phyloP scores from a whole-genome alignment of 2,329 filamentous ascomycete species.

The Apiospora arundinis region DNA sequence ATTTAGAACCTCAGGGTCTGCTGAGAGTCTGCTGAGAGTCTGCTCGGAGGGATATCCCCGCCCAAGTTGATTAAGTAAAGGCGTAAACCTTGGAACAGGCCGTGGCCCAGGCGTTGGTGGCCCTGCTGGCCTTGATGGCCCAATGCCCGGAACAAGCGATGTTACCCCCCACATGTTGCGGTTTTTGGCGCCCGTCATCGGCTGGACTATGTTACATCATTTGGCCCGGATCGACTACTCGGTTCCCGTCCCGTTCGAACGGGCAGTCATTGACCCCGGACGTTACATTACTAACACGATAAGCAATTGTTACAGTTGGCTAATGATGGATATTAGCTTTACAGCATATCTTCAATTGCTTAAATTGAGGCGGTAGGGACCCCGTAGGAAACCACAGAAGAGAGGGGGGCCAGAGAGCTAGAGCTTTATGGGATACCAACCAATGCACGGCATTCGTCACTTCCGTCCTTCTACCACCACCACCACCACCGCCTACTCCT shows the following conservation, averaged over 20 bases:
- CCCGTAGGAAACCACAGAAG: background rate
- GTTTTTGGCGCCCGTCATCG: conserved; percentile 10
- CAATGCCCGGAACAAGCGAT: background rate
- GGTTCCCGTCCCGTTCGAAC: conserved; percentile 8
- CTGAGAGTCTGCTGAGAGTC: background rate
- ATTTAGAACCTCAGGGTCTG: too few relatives aligned
- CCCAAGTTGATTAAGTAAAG: background rate
- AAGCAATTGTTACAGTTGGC: background rate
- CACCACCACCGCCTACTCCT: background rate
- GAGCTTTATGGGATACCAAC: too few relatives aligned
- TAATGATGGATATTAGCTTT: background rate
- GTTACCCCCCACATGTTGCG: background rate
- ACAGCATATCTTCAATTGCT: background rate
- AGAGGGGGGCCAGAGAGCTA: background rate
- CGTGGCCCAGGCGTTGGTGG: background rate
- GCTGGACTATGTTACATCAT: conserved; percentile 9
- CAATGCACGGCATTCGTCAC: conserved; percentile 9
- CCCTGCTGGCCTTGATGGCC: too few relatives aligned
- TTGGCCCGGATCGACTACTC: conserved; percentile 10
- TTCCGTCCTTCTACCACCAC: background rate
- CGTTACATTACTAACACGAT: background rate
- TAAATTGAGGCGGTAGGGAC: background rate
- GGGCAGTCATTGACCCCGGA: conserved; percentile 1
- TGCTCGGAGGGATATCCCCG: background rate
- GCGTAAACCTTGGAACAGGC: background rate